phyloP scores from a whole-genome alignment of 192 early-diverging fungal species.

The Chytriomyces hyalinus region DNA sequence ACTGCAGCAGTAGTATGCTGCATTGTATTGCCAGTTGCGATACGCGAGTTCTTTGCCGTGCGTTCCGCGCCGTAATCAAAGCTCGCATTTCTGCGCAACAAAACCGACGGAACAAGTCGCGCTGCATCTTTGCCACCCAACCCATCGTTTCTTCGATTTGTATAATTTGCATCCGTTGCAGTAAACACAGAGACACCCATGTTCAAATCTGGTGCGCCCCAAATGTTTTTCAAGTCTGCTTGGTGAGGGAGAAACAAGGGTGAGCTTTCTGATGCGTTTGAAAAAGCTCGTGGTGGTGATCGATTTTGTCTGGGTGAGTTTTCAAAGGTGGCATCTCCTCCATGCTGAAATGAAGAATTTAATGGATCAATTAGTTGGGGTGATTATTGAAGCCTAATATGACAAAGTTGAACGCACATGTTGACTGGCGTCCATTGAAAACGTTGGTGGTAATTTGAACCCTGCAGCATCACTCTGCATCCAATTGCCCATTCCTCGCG shows the following conservation, averaged over 20 bases:
- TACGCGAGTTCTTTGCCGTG: not conserved
- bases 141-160: not conserved
- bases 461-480: not conserved
- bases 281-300: not conserved
- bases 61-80: not conserved
- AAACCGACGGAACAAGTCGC: constrained; percentile 14
- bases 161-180: not conserved
- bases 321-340: not conserved
- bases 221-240: constrained; percentile 32
- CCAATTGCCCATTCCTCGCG: not conserved
- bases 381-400: not conserved
- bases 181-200: constrained; percentile 20
- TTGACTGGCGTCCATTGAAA: not conserved
- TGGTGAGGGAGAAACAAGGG: constrained; percentile 22
- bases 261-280: not conserved
- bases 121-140: not conserved
- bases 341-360: not conserved
- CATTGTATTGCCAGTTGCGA: no score
- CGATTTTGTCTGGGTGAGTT: not conserved
- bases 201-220: constrained; percentile 38
- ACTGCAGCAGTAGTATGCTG: no score
- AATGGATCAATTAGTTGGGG: not conserved
- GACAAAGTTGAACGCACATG: not conserved
- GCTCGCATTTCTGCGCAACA: constrained; percentile 12
- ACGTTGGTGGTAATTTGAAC: constrained; percentile 23